Percentiles rank a stretch among this genome's conserved stretches.
phyloP scores from a whole-genome alignment of 169 alveolate genomes.

The Plasmodium fragile region DNA sequence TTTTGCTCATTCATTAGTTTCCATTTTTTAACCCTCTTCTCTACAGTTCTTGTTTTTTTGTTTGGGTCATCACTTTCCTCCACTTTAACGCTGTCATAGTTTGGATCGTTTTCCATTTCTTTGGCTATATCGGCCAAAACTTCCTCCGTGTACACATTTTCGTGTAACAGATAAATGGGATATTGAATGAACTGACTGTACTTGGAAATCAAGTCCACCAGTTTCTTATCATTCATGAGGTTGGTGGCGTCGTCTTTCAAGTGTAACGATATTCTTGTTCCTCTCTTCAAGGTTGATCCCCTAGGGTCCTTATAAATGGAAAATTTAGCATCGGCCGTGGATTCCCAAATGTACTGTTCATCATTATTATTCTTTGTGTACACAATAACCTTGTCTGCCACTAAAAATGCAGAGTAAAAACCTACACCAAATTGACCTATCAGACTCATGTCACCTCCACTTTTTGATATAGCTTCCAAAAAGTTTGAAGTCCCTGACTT shows the following conservation, averaged over 20 bases:
- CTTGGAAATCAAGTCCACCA: slow-evolving; percentile 93
- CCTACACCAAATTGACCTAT: slow-evolving; percentile 99
- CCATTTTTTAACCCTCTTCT: slow-evolving; percentile 89
- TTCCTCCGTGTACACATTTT: slow-evolving; percentile 88
- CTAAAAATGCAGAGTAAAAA: slow-evolving; percentile 99
- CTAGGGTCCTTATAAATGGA: slow-evolving; percentile 96
- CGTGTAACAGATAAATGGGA: slow-evolving; percentile 95
- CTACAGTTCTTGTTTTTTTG: slow-evolving; percentile 90
- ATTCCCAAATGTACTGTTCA: slow-evolving; percentile 98
- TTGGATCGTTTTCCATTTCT: slow-evolving; percentile 89
- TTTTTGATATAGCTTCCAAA: slow-evolving; percentile 96
- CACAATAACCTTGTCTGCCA: slow-evolving; percentile 98
- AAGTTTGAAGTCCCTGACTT: slow-evolving; percentile 99
- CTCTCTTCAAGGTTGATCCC: slow-evolving; percentile 97
- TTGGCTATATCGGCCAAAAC: slow-evolving; percentile 86
- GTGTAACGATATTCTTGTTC: slow-evolving; percentile 97
- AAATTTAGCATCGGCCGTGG: slow-evolving; percentile 97
- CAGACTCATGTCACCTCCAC: slow-evolving; percentile 95
- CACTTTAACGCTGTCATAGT: slow-evolving; percentile 76
- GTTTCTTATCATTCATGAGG: slow-evolving; percentile 93
- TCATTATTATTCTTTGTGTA: slow-evolving; percentile 94
- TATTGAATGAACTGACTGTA: slow-evolving; percentile 98
- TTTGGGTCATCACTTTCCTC: slow-evolving; percentile 84
- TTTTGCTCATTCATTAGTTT: slow-evolving; percentile 95
- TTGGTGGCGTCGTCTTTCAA: slow-evolving; percentile 99